A percentile compares a stretch with the other conserved stretches of the same genome.
phyloP scores from a whole-genome alignment of 2,329 filamentous ascomycete genomes.

The Pseudophaeomoniella oleicola region DNA sequence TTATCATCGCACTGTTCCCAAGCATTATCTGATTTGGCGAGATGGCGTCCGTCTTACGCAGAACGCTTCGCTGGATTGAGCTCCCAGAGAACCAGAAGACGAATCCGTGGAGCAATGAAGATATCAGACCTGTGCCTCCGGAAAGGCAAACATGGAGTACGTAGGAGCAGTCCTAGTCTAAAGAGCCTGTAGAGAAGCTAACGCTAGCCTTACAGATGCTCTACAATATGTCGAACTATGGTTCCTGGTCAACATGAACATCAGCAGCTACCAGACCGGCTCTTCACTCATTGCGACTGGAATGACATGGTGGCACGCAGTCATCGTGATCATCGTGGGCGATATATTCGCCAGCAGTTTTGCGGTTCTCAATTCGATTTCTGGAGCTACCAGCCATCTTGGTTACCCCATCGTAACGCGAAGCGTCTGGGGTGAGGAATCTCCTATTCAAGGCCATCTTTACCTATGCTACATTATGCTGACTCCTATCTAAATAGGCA shows the following conservation, averaged over 20 bases:
- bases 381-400: slow-evolving; percentile 27
- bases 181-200: too few species aligned
- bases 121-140: not conserved
- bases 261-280: slow-evolving; percentile 10
- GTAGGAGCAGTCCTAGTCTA: too few species aligned
- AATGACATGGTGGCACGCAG: slow-evolving; percentile 16
- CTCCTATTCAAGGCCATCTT: too few species aligned
- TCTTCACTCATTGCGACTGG: slow-evolving; percentile 1
- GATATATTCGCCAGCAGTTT: slow-evolving; percentile 23
- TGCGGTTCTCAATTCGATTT: slow-evolving; percentile 28
- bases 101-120: slow-evolving; percentile 1
- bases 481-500: slow-evolving; percentile 3
- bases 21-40: not conserved
- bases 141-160: not conserved
- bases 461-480: too few species aligned
- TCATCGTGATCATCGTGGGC: slow-evolving; percentile 17
- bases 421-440: slow-evolving; percentile 19
- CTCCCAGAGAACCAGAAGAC: slow-evolving; percentile 3
- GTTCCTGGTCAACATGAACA: slow-evolving; percentile 12
- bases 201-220: slow-evolving; percentile 4
- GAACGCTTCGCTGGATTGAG: slow-evolving; percentile 2
- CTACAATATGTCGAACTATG: slow-evolving; percentile 9
- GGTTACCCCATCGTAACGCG: slow-evolving; percentile 20
- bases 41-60: not conserved
- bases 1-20: too few species aligned